These are phyloP conservation scores for Pleurotus djamor DNA, from an alignment of 768 basidiomycete species.

Conservation along the genomic window DNA sequence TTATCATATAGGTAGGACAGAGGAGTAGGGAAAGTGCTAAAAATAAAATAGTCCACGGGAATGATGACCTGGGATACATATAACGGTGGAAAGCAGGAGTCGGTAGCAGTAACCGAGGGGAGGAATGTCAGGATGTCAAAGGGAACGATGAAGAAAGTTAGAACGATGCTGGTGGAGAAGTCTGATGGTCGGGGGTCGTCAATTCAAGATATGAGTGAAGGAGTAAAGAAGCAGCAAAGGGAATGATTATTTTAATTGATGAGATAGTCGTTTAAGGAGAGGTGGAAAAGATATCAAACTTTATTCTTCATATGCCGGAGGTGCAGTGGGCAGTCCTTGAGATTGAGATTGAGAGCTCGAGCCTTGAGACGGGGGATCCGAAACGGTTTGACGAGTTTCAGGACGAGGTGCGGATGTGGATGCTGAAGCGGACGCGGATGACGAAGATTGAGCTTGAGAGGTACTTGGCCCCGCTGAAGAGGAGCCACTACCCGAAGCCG, in stretches of 20 bases:
- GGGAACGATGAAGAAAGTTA: neutral
- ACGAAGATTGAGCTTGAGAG: no score
- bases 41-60: neutral
- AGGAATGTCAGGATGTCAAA: neutral
- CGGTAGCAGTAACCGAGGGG: neutral
- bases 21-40: neutral
- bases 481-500: neutral
- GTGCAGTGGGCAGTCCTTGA: neutral
- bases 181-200: neutral
- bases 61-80: neutral
- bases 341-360: neutral
- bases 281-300: neutral
- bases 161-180: neutral
- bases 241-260: neutral
- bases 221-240: neutral
- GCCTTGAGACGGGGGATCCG: neutral
- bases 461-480: neutral
- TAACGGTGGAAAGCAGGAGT: neutral
- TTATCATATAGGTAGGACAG: neutral
- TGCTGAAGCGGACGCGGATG: neutral
- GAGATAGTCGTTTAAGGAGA: no score
- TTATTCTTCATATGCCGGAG: constrained; percentile 5
- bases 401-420: neutral
- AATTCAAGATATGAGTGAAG: neutral
- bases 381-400: neutral